Evolutionary conservation across 2,329 filamentous ascomycete genomes (phyloP), one percentile per base, ranked within the genome.

Genomic region (Xylariaceae sp.): DNA sequence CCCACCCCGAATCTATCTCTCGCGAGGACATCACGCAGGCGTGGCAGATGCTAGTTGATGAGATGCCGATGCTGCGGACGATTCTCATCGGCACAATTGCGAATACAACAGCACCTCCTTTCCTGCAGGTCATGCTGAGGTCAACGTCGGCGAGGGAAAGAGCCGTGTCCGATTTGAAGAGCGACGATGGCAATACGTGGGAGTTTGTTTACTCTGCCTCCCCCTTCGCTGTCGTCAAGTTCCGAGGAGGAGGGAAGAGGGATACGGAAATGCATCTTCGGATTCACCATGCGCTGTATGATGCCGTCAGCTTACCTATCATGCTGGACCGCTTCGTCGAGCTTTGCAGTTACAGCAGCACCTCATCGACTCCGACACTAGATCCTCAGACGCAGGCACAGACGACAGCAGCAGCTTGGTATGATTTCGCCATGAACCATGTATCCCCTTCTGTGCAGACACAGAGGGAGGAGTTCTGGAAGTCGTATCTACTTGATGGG

Each of bases 261-360:
- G 43, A 48, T 3, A 63, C 59, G 51, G 28, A 46, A 0, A 38
- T 79, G 3, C 63, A 73, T 2, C 66, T 88, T 4, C 69, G 69
- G 17, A 81, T 96, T 4, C 88, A 95, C 47, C 89, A 97, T 58
- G 85, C 85, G 0, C 68, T 96, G 0, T 97, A 96, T 55, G 90
- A 96, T 58, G 88, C 82, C 5, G 71, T 94, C 43, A 92, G 85
- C 51, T 66, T 96, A 4, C 76, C 81, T 1, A 57, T 71, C 1
- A 63, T 94, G 5, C 65, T 88, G 15, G 56, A 70, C 2, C 54
- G 59, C 1, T 61, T 71, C 17, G 13, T 44, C 2, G 35, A 47
- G 6, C 48, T 63, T 11, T 59, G 52, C 28, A 33, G 14, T n/a
- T n/a, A n/a, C n/a, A n/a, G n/a, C n/a, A n/a, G n/a, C n/a, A n/a